Evolutionary conservation across 306 rosid species (phyloP).

Genomic region (Fragaria vesca): DNA sequence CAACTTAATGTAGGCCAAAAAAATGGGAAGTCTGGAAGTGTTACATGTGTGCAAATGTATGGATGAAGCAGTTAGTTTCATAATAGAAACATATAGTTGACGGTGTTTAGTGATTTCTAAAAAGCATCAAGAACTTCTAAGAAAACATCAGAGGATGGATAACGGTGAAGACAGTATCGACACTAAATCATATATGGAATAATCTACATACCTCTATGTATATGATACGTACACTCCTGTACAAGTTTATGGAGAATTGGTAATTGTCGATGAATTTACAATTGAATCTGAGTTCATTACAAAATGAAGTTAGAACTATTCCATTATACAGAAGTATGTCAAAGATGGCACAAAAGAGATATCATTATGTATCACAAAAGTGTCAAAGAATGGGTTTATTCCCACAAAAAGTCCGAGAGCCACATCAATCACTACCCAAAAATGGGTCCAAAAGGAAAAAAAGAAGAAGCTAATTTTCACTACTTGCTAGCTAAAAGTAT

Average conservation of each 20-base stretch:
- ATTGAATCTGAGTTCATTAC: neutral
- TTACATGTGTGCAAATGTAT: neutral
- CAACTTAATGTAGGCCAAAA: neutral
- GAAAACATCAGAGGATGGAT: neutral
- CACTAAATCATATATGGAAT: too few relatives aligned
- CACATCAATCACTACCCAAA: neutral
- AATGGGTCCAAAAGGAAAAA: neutral
- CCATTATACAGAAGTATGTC: neutral
- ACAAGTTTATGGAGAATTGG: too few relatives aligned
- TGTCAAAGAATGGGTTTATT: neutral
- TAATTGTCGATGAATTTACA: too few relatives aligned
- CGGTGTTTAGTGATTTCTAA: neutral
- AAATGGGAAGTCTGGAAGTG: neutral
- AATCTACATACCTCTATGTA: too few relatives aligned
- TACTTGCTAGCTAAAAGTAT: neutral
- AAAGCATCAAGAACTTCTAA: neutral
- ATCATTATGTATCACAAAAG: neutral
- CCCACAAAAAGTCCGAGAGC: neutral
- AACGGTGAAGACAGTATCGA: neutral
- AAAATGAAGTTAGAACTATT: neutral
- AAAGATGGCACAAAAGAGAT: neutral
- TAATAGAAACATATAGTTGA: neutral
- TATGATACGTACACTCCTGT: too few relatives aligned
- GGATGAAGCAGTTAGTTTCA: neutral
- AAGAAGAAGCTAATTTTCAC: neutral